Evolutionary conservation across 306 rosid genomes (phyloP).

Genomic region (Comarum palustre): DNA sequence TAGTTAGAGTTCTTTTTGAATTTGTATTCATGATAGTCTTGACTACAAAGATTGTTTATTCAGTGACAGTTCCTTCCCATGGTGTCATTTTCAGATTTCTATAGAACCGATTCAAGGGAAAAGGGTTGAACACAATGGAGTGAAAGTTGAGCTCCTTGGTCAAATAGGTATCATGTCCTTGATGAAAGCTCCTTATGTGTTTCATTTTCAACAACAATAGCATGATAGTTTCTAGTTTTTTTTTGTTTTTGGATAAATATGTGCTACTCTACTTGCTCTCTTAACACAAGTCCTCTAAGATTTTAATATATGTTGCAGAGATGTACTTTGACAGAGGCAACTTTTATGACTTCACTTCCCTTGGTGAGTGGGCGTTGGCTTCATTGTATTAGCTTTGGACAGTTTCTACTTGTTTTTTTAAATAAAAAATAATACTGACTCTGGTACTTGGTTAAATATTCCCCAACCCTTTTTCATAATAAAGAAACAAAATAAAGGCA

Average conservation of each 20-base stretch:
- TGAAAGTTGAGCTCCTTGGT: constrained; percentile 95
- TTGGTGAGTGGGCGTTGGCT: constrained; percentile 57
- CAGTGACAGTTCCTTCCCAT: constrained; percentile 5
- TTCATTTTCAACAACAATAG: neutral
- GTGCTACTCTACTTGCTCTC: neutral
- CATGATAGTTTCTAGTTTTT: neutral
- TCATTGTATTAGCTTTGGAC: constrained; percentile 8
- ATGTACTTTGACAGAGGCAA: constrained; percentile 96
- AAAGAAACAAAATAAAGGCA: neutral
- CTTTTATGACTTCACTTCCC: constrained; percentile 95
- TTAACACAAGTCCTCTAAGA: constrained; percentile 14
- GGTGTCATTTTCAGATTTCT: constrained; percentile 51
- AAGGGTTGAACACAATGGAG: constrained; percentile 92
- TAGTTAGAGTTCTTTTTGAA: neutral
- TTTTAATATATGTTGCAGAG: constrained; percentile 55
- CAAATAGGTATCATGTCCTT: constrained; percentile 67
- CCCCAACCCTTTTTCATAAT: neutral
- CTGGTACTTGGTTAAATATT: neutral
- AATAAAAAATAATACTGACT: neutral
- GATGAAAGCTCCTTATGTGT: constrained; percentile 16
- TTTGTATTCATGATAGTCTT: neutral
- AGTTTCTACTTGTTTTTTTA: neutral
- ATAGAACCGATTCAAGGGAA: constrained; percentile 95
- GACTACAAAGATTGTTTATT: constrained; percentile 2
- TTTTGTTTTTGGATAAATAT: neutral